Percentiles rank a stretch among this genome's conserved stretches.
Conservation (phyloP, 2,329 filamentous ascomycete genomes). For the Lasiodiplodia sp. region DNA sequence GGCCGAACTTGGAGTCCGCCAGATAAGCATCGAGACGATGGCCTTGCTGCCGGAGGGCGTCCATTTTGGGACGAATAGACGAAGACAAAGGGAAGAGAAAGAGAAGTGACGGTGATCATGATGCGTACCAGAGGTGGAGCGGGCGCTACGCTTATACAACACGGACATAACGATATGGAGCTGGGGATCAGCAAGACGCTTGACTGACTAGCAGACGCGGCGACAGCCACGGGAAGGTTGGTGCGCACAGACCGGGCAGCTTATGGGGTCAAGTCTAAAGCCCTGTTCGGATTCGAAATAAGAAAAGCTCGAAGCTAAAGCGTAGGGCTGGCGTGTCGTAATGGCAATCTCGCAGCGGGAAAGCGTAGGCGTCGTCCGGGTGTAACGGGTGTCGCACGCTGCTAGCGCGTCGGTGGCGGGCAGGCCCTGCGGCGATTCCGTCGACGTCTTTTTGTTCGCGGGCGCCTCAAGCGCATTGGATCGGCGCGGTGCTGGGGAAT, state of each 20-base stretch:
- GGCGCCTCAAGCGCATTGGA: constrained; percentile 19
- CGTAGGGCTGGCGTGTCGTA: background rate
- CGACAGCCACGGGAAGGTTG: constrained; percentile 24
- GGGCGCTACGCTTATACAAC: constrained; percentile 14
- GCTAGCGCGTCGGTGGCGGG: background rate
- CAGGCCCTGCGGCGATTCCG: background rate
- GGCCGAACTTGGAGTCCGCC: constrained; percentile 46
- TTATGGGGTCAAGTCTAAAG: background rate
- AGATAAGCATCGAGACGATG: constrained; percentile 31
- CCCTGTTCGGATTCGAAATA: background rate
- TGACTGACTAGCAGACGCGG: constrained; percentile 19
- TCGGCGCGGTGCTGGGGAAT: background rate
- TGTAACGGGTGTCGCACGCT: too few species aligned
- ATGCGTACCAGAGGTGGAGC: background rate
- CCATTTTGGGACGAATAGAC: constrained; percentile 30
- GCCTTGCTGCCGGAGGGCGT: constrained; percentile 27
- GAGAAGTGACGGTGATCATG: background rate
- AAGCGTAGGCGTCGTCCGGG: background rate
- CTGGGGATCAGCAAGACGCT: background rate
- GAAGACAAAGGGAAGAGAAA: background rate
- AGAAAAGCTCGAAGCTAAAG: constrained; percentile 1
- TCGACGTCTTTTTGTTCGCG: background rate
- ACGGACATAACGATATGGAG: background rate
- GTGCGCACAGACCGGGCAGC: constrained; percentile 7
- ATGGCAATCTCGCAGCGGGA: background rate